phyloP scores from a whole-genome alignment of 2,329 filamentous ascomycete genomes.

The Aureobasidium sp. region DNA sequence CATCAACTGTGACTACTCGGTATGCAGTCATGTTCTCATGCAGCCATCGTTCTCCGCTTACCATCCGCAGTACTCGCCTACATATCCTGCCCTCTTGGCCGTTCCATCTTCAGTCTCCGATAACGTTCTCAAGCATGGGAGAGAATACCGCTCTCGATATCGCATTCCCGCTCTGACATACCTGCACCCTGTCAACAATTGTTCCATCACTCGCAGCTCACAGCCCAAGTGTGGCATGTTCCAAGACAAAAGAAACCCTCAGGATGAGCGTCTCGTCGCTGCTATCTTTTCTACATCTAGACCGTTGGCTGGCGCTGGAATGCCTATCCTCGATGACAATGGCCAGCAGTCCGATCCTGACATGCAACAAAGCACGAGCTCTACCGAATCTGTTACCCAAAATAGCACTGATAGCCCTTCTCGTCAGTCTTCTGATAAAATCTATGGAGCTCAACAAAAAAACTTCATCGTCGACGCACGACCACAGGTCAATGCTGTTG shows the following conservation, averaged over 20 bases:
- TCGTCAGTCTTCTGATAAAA: slow-evolving; percentile 5
- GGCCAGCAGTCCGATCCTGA: slow-evolving; percentile 9
- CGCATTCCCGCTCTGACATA: slow-evolving; percentile 88
- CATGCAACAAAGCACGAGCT: neutral
- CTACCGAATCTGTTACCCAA: neutral
- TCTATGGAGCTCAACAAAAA: slow-evolving; percentile 87
- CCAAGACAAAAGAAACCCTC: slow-evolving; percentile 74
- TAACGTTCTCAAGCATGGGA: slow-evolving; percentile 90
- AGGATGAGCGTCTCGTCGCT: slow-evolving; percentile 88
- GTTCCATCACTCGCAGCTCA: slow-evolving; percentile 89
- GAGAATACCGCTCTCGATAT: slow-evolving; percentile 77
- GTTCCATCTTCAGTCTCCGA: slow-evolving; percentile 92
- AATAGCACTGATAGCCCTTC: neutral
- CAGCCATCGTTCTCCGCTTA: neutral
- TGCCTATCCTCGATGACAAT: slow-evolving; percentile 12
- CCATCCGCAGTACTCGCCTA: slow-evolving; percentile 64
- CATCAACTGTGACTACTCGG: slow-evolving; percentile 80
- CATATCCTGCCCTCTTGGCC: slow-evolving; percentile 77
- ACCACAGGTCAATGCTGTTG: slow-evolving; percentile 86
- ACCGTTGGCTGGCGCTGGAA: slow-evolving; percentile 14
- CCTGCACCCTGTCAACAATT: slow-evolving; percentile 94
- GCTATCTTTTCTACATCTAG: slow-evolving; percentile 77
- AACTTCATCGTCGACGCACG: slow-evolving; percentile 95
- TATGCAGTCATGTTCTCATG: slow-evolving; percentile 31
- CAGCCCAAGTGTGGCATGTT: slow-evolving; percentile 84